Evolutionary conservation across 345 rosid genomes (phyloP).

Genomic region (Bretschneidera sinensis): DNA sequence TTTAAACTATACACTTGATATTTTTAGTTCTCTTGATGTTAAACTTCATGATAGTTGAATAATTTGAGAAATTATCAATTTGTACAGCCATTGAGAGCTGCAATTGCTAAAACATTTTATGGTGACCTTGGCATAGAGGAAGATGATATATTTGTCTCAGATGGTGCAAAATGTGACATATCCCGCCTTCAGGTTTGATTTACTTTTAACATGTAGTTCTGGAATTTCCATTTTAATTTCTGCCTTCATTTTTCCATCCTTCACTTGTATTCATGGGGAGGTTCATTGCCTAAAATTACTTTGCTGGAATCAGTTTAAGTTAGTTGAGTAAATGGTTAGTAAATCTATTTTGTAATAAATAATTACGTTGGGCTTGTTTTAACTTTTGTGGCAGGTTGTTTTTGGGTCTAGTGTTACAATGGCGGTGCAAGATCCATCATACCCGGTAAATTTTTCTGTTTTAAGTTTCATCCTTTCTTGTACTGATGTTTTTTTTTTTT

Average conservation of each 20-base stretch:
- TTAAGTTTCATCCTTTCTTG: not conserved
- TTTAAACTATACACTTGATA: no score
- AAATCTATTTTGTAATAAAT: no score
- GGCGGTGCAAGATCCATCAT: constrained; percentile 98
- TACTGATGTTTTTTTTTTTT: no score
- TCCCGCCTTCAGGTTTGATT: constrained; percentile 86
- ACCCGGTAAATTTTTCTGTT: constrained; percentile 56
- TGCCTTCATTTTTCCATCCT: no score
- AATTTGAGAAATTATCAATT: constrained; percentile 9
- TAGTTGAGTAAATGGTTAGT: no score
- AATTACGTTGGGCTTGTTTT: constrained; percentile 6
- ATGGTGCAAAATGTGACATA: constrained; percentile 98
- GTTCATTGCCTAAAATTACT: not conserved
- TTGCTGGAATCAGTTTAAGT: not conserved
- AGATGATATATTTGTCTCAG: constrained; percentile 89
- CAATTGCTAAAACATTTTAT: constrained; percentile 72
- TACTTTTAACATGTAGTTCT: not conserved
- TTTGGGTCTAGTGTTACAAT: constrained; percentile 77
- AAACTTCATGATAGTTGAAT: constrained; percentile 4
- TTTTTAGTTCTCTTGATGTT: not conserved
- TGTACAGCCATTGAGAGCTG: constrained; percentile 75
- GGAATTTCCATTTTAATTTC: not conserved
- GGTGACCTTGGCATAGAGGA: constrained; percentile 73
- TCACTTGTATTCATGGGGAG: not conserved
- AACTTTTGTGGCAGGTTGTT: constrained; percentile 52